Conservation (phyloP, 2,329 filamentous ascomycete species). For the Clonostachys rhizophaga region DNA sequence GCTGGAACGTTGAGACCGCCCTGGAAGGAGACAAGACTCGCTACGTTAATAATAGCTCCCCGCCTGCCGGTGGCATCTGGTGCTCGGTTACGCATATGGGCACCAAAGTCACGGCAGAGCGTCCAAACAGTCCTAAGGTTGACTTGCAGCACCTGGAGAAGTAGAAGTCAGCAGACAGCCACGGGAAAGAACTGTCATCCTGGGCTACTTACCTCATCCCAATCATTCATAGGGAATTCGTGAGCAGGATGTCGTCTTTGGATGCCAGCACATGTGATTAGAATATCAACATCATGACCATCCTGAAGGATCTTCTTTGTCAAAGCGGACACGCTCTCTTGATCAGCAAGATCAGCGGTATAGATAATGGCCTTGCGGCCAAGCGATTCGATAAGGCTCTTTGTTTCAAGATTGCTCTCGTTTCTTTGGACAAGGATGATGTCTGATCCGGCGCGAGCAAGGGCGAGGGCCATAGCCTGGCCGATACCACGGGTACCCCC, state of each 20-base stretch:
- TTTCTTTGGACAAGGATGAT: slow-evolving; percentile 11
- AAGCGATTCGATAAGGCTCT: slow-evolving; percentile 7
- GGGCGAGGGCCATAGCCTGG: slow-evolving; percentile 12
- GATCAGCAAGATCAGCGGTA: slow-evolving; percentile 11
- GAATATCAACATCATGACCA: slow-evolving; percentile 43
- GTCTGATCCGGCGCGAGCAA: slow-evolving; percentile 11
- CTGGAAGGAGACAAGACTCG: slow-evolving; percentile 71
- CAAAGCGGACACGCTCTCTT: slow-evolving; percentile 7
- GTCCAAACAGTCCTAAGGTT: slow-evolving; percentile 75
- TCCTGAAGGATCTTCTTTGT: slow-evolving; percentile 7
- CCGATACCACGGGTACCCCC: slow-evolving; percentile 13
- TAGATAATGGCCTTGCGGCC: slow-evolving; percentile 9
- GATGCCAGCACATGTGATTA: slow-evolving; percentile 64
- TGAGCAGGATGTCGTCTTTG: slow-evolving; percentile 59
- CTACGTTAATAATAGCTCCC: slow-evolving; percentile 73
- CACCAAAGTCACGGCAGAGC: slow-evolving; percentile 65
- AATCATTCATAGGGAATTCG: slow-evolving; percentile 58
- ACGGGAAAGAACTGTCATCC: not conserved
- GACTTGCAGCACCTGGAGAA: slow-evolving; percentile 61
- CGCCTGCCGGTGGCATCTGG: slow-evolving; percentile 37
- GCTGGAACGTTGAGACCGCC: slow-evolving; percentile 78
- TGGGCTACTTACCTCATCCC: slow-evolving; percentile 45
- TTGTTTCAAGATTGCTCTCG: slow-evolving; percentile 10
- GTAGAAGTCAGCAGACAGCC: not conserved
- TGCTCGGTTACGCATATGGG: slow-evolving; percentile 59